These are phyloP conservation scores for Neurospora sp. DNA, from an alignment of 495 filamentous ascomycete species.

Conservation along the genomic window DNA sequence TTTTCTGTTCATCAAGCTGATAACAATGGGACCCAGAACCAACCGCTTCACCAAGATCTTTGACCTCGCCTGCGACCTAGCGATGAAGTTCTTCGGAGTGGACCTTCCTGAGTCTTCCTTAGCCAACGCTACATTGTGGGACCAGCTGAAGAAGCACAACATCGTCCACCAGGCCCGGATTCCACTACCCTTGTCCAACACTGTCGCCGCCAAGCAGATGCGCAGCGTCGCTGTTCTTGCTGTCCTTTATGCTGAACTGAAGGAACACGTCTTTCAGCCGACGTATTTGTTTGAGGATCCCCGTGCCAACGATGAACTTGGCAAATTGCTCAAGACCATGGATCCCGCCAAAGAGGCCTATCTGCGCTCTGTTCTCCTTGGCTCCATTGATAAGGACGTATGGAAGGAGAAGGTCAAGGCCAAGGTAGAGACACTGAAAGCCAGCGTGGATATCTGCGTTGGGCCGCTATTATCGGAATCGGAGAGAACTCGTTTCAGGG, in stretches of 20 bases:
- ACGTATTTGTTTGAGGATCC: slow-evolving; percentile 6
- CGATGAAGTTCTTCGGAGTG: neutral
- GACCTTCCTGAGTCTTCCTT: slow-evolving; percentile 2
- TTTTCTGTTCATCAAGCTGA: neutral
- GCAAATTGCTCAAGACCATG: neutral
- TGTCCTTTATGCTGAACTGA: slow-evolving; percentile 5
- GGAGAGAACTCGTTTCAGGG: neutral
- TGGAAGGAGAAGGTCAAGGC: neutral
- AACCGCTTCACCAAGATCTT: neutral
- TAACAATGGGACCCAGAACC: neutral
- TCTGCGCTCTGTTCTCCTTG: slow-evolving; percentile 15
- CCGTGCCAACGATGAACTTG: neutral
- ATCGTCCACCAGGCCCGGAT: neutral
- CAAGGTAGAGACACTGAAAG: neutral
- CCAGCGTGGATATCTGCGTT: neutral
- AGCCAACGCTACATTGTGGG: neutral
- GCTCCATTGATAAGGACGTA: neutral
- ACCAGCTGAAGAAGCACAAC: neutral
- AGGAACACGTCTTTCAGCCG: slow-evolving; percentile 12
- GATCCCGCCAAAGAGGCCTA: slow-evolving; percentile 4
- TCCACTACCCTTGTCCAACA: slow-evolving; percentile 11
- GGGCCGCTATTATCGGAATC: neutral
- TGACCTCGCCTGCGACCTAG: slow-evolving; percentile 1
- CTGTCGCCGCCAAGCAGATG: slow-evolving; percentile 14
- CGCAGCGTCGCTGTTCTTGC: slow-evolving; percentile 11